Conservation (phyloP, 805 yeast genomes). For the Candida schatavii region DNA sequence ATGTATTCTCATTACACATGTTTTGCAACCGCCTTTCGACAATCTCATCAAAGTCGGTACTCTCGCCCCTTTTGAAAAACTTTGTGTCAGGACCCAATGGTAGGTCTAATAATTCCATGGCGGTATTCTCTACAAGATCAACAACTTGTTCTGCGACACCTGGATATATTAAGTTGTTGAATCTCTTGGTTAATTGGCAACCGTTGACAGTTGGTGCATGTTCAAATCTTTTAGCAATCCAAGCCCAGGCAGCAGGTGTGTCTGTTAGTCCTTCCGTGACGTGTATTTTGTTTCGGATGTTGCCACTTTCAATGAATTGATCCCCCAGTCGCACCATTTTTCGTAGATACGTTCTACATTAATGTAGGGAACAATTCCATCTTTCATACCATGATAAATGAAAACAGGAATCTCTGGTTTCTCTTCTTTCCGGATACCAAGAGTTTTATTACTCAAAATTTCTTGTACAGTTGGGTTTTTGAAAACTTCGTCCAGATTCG, state of each 20-base stretch:
- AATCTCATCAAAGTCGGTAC: slow-evolving; percentile 9
- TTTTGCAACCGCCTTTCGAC: slow-evolving; percentile 4
- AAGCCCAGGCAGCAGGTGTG: slow-evolving; percentile 18
- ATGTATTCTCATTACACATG: too few relatives aligned
- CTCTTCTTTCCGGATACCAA: slow-evolving; percentile 3
- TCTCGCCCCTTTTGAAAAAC: slow-evolving; percentile 5
- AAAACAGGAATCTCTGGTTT: slow-evolving; percentile 21
- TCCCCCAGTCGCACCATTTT: slow-evolving; percentile 22
- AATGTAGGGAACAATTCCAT: slow-evolving; percentile 16
- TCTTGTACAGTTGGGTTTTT: not conserved
- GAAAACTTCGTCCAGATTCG: not conserved
- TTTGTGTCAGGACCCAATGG: slow-evolving; percentile 14
- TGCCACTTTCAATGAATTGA: slow-evolving; percentile 11
- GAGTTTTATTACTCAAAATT: not conserved
- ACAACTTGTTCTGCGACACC: slow-evolving; percentile 43
- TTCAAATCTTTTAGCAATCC: slow-evolving; percentile 20
- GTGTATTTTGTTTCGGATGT: not conserved
- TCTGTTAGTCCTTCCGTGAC: slow-evolving; percentile 13
- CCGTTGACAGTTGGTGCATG: slow-evolving; percentile 45
- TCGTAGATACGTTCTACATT: slow-evolving; percentile 14
- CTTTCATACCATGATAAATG: slow-evolving; percentile 17
- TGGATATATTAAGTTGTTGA: slow-evolving; percentile 43
- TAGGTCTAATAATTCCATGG: slow-evolving; percentile 15
- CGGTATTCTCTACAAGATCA: slow-evolving; percentile 12
- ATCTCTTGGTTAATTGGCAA: slow-evolving; percentile 52